Base-by-base conservation (phyloP, 208 protist species). In the Borovskyia barvae region DNA sequence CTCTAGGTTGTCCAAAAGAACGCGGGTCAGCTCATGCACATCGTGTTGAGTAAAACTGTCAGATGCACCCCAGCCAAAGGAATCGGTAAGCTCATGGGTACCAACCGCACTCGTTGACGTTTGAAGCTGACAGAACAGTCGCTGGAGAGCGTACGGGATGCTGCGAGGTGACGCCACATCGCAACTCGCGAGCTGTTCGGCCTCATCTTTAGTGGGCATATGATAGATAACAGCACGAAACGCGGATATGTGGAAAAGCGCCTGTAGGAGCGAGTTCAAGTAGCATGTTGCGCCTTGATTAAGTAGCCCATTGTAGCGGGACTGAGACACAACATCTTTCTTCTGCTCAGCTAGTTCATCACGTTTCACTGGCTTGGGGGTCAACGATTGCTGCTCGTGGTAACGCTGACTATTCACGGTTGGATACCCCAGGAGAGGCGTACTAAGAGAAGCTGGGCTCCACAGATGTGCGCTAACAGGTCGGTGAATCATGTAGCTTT, bases 41-140 rank as follows among this genome's bases (percentile, higher is more conserved):
- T 97, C 94, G 66, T 97, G 94, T 50, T 97, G 94, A 33, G 84
- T 84, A 56, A 97, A 97, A 55, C 86, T 85, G 59, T 97, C 94
- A 1, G 71, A 66, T 2, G 76, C 72, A 36, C 77, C 78, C 92
- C 94, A 97, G 14, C 94, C 94, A 72, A 97, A 97, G 3, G 90
- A 95, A 45, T 82, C 77, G 14, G 92, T 97, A 15, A 97, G 80
- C 46, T 95, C 91, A 26, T 72, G 90, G 5, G 94, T 97, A 32
- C 76, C 85, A 14, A 93, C 73, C 15, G 85, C 77, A 24, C 55
- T 61, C 0, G 57, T 70, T 17, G 58, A 77, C 24, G 66, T 87
- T 72, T 97, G 86, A 36, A 97, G 57, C 20, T 79, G 65, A 43
- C 90, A 95, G 61, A 97, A 97, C 5, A 97, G 65, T 20, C 82